Evolutionary conservation across 176 grass and related monocot genomes (phyloP), one percentile per base, ranked within the genome.

Genomic region (Musa schizocarpa): DNA sequence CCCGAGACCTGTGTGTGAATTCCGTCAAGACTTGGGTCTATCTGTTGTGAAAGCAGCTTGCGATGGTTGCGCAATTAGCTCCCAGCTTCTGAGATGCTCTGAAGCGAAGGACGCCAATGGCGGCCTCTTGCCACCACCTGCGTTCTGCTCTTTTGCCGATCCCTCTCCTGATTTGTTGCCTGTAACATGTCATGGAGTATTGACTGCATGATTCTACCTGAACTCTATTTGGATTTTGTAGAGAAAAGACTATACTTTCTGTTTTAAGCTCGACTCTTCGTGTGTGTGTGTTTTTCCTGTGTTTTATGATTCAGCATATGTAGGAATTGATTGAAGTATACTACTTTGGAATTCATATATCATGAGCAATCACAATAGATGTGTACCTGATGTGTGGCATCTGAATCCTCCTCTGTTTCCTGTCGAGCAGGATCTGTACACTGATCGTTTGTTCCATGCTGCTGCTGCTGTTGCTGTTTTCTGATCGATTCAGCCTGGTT

Each of bases 381-480:
- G 20, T 17, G 57, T 19, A 62, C 57, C 57, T 62, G 57, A 62
- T 62, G 17, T n/a, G 20, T 62, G 57, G 57, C 20, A 62, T 62
- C 57, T 9, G 57, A 62, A 62, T 17, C 57, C 14, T 62, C 17
- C 10, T 14, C 12, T 62, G 12, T 62, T 62, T n/a, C 57, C 14
- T 62, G 2, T 17, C 20, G 17, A n/a, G 20, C 57, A 14, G 14
- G 14, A 14, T 62, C 17, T 6, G 57, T n/a, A 17, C 13, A 1
- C 7, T 62, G 14, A n/a, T 62, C 57, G 9, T 21, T n/a, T 68
- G 56, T 75, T 72, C 84, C 81, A 2, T 23, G 75, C n/a, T 68
- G 63, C 68, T 84, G 83, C 72, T 75, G 56, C 29, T 76, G 66
- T 52, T 83, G 85, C 59, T 76, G 80, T 17, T n/a, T 50, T 70